phyloP scores from a whole-genome alignment of 257 asterid species.

The Solanum appendiculatum region DNA sequence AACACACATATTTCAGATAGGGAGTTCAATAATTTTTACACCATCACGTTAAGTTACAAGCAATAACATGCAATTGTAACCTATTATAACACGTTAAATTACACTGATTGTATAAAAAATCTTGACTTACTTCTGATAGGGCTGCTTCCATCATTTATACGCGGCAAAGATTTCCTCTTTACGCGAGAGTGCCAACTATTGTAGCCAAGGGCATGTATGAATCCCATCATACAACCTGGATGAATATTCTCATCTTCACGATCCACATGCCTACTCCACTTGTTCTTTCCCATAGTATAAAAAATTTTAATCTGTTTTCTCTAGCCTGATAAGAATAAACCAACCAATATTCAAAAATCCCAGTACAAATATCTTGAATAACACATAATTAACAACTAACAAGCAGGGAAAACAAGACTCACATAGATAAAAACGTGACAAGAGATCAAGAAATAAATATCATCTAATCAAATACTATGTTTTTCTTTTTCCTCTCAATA shows the following conservation, averaged over 20 bases:
- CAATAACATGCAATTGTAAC: neutral
- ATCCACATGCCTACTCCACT: conserved; percentile 14
- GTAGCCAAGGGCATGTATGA: conserved; percentile 44
- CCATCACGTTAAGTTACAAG: neutral
- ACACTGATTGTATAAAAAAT: neutral
- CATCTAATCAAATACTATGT: neutral
- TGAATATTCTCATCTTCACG: conserved; percentile 21
- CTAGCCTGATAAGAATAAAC: neutral
- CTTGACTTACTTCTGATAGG: conserved; percentile 14
- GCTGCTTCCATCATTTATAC: conserved; percentile 12
- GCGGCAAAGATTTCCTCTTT: conserved; percentile 27
- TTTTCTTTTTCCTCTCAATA: neutral
- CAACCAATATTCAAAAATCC: neutral
- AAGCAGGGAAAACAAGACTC: neutral
- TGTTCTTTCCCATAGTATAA: conserved; percentile 41
- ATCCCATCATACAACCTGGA: conserved; percentile 56
- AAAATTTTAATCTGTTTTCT: neutral
- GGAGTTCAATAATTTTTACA: neutral
- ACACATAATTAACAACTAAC: neutral
- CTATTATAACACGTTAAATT: neutral
- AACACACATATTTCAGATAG: neutral
- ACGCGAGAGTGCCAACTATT: conserved; percentile 45
- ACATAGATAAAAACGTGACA: neutral
- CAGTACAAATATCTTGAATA: neutral
- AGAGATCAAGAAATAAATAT: neutral